Base-by-base conservation (phyloP, 306 rosid genomes). In the Pyrus pyrifolia region DNA sequence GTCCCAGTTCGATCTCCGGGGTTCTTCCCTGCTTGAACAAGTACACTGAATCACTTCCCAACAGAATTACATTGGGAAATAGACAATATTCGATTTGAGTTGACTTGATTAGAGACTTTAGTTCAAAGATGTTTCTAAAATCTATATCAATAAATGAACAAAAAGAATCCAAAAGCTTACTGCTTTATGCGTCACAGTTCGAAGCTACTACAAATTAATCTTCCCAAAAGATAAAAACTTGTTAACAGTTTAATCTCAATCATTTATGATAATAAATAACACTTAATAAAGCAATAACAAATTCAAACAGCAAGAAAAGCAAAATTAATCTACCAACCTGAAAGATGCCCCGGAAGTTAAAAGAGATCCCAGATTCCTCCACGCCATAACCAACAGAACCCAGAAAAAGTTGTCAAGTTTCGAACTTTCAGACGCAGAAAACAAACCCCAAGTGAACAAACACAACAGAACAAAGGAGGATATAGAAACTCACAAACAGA, bases 1-100 rank as follows among this genome's bases (percentile, higher is more conserved):
- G 83, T 12, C 81, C 76, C 46, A 88, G 88, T 77, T 88, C 89
- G 23, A 76, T 63, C 62, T 76, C 86, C 38, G 84, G 69, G 70
- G 22, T 61, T 65, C 84, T 78, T 35, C 80, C 86, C 80, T 68
- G 75, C 81, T 29, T 40, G 45, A 23, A 78, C 46, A 78, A 51
- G 31, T 11, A 14, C 38, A 33, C 23, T 33, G 4, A 8, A 66
- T 17, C 49, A 66, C 70, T 33, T 9, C 25, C 40, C 15, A 66
- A 66, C 3, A 33, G 15, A 33, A 38, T 35, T 18, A 23, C 17
- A 6, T 33, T 35, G 25, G 44, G 44, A 18, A 64, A 64, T 7
- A 61, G 66, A 31, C 13, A 64, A 17, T 17, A 63, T 17, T 29
- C 18, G 18, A 60, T 60, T 60, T 23, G 68, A 4, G 6, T 15